phyloP scores from a whole-genome alignment of 257 asterid species.

The Nicotiana tomentosiformis region DNA sequence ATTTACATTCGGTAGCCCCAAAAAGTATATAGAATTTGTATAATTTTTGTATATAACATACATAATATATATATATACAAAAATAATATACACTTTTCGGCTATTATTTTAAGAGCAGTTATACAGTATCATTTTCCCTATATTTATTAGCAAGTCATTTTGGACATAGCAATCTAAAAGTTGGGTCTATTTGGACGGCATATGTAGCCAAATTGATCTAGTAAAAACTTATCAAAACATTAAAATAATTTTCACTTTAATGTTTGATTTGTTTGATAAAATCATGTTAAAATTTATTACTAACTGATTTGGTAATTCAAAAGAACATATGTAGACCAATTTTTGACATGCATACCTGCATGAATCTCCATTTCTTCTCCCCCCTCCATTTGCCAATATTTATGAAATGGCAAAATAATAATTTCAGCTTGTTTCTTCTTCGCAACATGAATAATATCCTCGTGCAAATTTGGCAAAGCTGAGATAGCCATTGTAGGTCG shows the following conservation, averaged over 20 bases:
- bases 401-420: conserved; percentile 29
- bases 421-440: conserved; percentile 21
- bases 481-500: conserved; percentile 29
- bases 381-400: conserved; percentile 23
- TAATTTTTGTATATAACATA: too few species aligned
- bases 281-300: too few species aligned
- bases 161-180: not conserved
- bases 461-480: conserved; percentile 24
- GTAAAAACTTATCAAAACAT: too few species aligned
- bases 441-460: conserved; percentile 32
- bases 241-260: too few species aligned
- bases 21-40: too few species aligned
- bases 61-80: too few species aligned
- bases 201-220: not conserved
- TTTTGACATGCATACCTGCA: not conserved
- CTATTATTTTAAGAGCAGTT: too few species aligned
- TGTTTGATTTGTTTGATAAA: not conserved
- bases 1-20: too few species aligned
- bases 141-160: not conserved
- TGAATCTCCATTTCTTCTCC: conserved; percentile 14
- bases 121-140: too few species aligned
- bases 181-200: not conserved
- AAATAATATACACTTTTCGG: too few species aligned
- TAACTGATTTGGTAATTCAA: too few species aligned
- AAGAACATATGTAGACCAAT: not conserved